A percentile compares a stretch with the other conserved stretches of the same genome.
phyloP scores from a whole-genome alignment of 305 asterid genomes.

The Fraxinus dipetala region DNA sequence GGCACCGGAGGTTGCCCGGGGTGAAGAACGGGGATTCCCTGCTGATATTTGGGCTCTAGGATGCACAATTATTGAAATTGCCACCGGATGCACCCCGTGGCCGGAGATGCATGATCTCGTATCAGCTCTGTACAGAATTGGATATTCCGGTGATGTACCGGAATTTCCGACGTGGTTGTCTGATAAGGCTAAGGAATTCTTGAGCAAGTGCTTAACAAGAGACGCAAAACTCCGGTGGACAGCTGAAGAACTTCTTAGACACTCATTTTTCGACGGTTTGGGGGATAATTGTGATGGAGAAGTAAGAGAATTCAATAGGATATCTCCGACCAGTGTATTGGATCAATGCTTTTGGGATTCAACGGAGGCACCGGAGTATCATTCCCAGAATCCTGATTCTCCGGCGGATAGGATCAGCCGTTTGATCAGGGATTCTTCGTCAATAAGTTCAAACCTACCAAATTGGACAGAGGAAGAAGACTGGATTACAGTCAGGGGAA shows the following conservation, averaged over 20 bases:
- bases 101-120: conserved; percentile 60
- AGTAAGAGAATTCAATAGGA: conserved; percentile 18
- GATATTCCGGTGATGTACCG: conserved; percentile 48
- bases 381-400: conserved; percentile 25
- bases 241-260: conserved; percentile 57
- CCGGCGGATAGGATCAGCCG: conserved; percentile 42
- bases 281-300: conserved; percentile 11
- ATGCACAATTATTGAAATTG: conserved; percentile 78
- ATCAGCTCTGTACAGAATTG: conserved; percentile 65
- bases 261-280: conserved; percentile 41
- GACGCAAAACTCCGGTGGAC: conserved; percentile 61
- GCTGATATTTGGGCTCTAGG: conserved; percentile 88
- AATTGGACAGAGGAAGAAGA: conserved; percentile 49
- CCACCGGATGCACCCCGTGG: conserved; percentile 75
- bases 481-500: conserved; percentile 61
- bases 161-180: conserved; percentile 59
- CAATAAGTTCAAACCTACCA: conserved; percentile 11
- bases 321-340: conserved; percentile 72
- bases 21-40: conserved; percentile 60
- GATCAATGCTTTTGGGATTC: conserved; percentile 74
- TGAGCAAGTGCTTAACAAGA: conserved; percentile 49
- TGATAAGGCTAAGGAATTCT: conserved; percentile 42
- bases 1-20: conserved; percentile 89
- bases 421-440: conserved; percentile 32
- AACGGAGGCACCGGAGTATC: conserved; percentile 33